Evolutionary conservation across 768 basidiomycete species (phyloP), one percentile per base, ranked within the genome.

Genomic region (Suillus subaureus): DNA sequence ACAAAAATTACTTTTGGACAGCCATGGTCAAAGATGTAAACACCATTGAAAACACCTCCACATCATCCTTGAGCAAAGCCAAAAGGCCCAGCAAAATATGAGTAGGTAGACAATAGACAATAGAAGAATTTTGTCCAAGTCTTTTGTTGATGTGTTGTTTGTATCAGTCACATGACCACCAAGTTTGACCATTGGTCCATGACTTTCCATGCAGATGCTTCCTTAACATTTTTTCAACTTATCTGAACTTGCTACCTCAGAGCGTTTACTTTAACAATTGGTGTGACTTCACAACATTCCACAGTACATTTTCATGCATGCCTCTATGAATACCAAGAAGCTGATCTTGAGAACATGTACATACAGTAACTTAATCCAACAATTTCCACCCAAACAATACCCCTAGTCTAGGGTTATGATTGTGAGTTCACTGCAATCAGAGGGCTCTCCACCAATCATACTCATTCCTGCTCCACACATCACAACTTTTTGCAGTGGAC

Each of bases 401-500:
- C 45, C 45, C 45, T 9, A 47, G 1, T 47, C 45, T 47, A 45
- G 45, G 45, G 45, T 47, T 47, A 47, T 47, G n/a, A 47, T 47
- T 47, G 45, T n/a, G 1, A 47, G 45, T 47, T 47, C 45, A 9
- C 45, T 47, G n/a, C 45, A 47, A 47, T 47, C 45, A 47, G 45
- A 47, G 45, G 45, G 45, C 45, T 47, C 45, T 47, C 45, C 45
- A 47, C 45, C 45, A n/a, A 47, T 47, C 45, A 47, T 23, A 47
- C 45, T 47, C 45, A 47, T 47, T 47, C 45, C 45, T 11, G n/a
- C 45, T 47, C 45, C 45, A 47, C 45, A 47, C n/a, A 4, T 47
- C 45, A 47, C 45, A 47, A 47, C n/a, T 47, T 47, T 47, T 47
- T 47, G 45, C 45, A 11, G 45, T 11, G 45, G n/a, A n/a, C n/a